A percentile compares a stretch with the other conserved stretches of the same genome.
These are phyloP conservation scores for Podospora bellae-mahoneyi DNA, from an alignment of 495 filamentous ascomycete species.

Conservation along the genomic window DNA sequence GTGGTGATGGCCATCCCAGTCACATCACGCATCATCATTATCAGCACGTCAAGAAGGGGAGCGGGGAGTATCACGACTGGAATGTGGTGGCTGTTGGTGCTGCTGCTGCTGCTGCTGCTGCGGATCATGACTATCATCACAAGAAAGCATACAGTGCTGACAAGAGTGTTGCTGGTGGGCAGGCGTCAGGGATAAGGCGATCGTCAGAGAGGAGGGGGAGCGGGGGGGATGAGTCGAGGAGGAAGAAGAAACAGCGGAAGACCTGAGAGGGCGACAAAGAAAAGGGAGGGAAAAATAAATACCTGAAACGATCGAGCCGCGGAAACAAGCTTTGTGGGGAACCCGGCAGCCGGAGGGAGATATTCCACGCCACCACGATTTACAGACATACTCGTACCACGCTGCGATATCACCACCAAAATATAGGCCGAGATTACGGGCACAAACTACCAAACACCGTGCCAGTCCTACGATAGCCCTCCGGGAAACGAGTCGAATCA, in stretches of 20 bases:
- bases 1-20: neutral
- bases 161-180: neutral
- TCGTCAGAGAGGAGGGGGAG: constrained; percentile 12
- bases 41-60: neutral
- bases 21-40: neutral
- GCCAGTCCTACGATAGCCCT: neutral
- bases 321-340: neutral
- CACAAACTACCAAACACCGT: neutral
- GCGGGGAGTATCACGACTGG: neutral
- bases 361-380: neutral
- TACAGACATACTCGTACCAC: neutral
- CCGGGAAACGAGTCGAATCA: neutral
- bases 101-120: neutral
- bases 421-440: neutral
- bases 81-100: neutral
- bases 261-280: constrained; percentile 2
- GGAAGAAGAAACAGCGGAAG: constrained; percentile 19
- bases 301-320: neutral
- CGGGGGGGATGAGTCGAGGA: constrained; percentile 3
- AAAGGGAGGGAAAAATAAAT: neutral
- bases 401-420: neutral
- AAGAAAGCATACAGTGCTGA: constrained; percentile 9
- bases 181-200: neutral
- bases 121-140: neutral
- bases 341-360: neutral